Base-by-base conservation (phyloP, 2,329 filamentous ascomycete species). In the Penicillium italicum region DNA sequence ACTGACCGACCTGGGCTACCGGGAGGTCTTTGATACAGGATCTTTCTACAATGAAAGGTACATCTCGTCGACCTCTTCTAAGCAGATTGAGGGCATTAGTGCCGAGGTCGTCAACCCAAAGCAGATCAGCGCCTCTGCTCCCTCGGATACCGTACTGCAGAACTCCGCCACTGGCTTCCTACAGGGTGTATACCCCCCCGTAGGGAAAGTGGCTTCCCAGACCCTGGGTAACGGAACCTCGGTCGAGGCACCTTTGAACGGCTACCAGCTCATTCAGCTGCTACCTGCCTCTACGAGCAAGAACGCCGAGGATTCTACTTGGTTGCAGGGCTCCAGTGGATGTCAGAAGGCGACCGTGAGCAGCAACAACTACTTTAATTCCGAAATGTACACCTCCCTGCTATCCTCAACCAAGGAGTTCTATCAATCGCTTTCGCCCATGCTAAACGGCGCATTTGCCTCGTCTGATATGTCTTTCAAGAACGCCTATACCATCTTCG, bases 171-270 rank as follows among this genome's bases (percentile, higher is more conserved):
- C 83, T 43, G 88, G 84, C 31, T 96, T 96, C 77, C 76, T 93
- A 30, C 92, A 96, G 76, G 91, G 86, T 30, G 80, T 97, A 20
- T 97, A 96, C 70, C 92, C 92, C 10, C 90, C 92, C 1, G 84
- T 86, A 1, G 85, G 85, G 2, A 69, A 74, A 6, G 69, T 76
- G 1, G 79, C 80, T 10, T 74, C 79, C 34, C 80, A 89, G 74
- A 84, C 78, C 2, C 82, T 96, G 38, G 84, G 83, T 65, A 91
- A 96, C 72, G 88, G 88, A 47, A 83, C 82, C 22, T 77, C 74
- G 4, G 78, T 92, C 12, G 76, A 84, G 55, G 77, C 85, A 1
- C 91, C 92, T 0, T 76, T 96, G 67, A 79, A 84, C 58, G 91
- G 91, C 26, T 96, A 91, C 71, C 92, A 97, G 74, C 83, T 94